phyloP scores from a whole-genome alignment of 1,284 basidiomycete species.

The Ceratobasidium sp. region DNA sequence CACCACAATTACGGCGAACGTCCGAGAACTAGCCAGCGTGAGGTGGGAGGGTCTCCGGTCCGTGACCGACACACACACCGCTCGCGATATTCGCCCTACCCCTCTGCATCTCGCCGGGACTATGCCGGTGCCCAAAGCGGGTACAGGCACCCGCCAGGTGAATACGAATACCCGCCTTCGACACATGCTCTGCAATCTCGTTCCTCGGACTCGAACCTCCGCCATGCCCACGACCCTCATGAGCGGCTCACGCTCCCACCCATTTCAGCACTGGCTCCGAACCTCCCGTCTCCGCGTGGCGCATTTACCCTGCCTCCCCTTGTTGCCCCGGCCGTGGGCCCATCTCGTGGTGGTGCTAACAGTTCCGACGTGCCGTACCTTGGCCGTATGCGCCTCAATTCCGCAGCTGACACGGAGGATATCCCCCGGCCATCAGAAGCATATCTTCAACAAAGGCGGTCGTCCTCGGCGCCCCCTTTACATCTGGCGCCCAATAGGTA shows the following conservation, averaged over 20 bases:
- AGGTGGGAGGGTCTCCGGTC: slow-evolving; percentile 34
- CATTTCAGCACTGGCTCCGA: slow-evolving; percentile 38
- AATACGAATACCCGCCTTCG: slow-evolving; percentile 20
- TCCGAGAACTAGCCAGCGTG: slow-evolving; percentile 26
- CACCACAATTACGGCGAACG: slow-evolving; percentile 17
- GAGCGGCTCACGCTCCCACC: slow-evolving; percentile 39
- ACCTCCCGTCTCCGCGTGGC: slow-evolving; percentile 38
- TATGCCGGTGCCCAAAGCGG: slow-evolving; percentile 3
- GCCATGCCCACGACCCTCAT: slow-evolving; percentile 33
- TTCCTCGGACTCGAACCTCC: slow-evolving; percentile 34
- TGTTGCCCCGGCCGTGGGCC: slow-evolving; percentile 5
- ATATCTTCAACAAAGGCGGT: slow-evolving; percentile 36
- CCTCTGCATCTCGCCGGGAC: slow-evolving; percentile 33
- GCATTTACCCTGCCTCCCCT: slow-evolving; percentile 40
- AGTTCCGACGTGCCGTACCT: slow-evolving; percentile 21
- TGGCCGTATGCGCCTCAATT: slow-evolving; percentile 39
- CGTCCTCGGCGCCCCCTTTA: slow-evolving; percentile 38
- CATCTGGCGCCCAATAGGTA: slow-evolving; percentile 32
- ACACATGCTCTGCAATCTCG: slow-evolving; percentile 23
- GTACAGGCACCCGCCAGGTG: slow-evolving; percentile 15
- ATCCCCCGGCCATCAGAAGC: slow-evolving; percentile 33
- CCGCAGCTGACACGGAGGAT: slow-evolving; percentile 32
- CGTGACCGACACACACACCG: slow-evolving; percentile 30
- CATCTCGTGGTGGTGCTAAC: neutral
- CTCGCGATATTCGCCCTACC: slow-evolving; percentile 38